Conservation (phyloP, 148 eudicot species). For the Pouteria glomerata region DNA sequence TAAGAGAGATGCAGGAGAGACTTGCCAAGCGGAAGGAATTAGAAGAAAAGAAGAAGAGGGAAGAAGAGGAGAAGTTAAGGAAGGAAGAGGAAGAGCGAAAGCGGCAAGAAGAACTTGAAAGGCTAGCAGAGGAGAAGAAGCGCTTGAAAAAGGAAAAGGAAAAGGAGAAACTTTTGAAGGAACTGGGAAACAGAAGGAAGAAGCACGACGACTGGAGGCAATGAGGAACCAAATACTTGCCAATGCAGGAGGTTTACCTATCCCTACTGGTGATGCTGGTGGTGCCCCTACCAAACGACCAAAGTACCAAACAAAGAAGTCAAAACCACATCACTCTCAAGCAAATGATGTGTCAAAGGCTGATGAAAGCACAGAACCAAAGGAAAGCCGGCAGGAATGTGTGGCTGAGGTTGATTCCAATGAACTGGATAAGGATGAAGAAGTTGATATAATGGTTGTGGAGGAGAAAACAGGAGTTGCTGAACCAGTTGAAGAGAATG, state of each 20-base stretch:
- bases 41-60: conserved; percentile 64
- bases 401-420: conserved; percentile 31
- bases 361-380: conserved; percentile 32
- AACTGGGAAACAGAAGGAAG: conserved; percentile 90
- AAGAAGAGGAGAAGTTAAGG: conserved; percentile 76
- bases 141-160: conserved; percentile 75
- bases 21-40: conserved; percentile 70
- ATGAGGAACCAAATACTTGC: conserved; percentile 77
- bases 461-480: conserved; percentile 45
- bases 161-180: conserved; percentile 70
- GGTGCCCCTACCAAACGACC: conserved; percentile 59
- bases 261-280: conserved; percentile 42
- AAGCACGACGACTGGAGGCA: conserved; percentile 70
- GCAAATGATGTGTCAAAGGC: conserved; percentile 39
- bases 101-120: conserved; percentile 63
- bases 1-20: conserved; percentile 89
- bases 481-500: conserved; percentile 42
- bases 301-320: conserved; percentile 59
- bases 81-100: conserved; percentile 89
- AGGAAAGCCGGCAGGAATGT: conserved; percentile 39
- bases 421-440: conserved; percentile 48
- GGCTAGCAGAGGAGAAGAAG: conserved; percentile 70
- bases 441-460: conserved; percentile 15
- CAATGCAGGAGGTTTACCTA: conserved; percentile 34
- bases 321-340: conserved; percentile 49